Base-by-base conservation (phyloP, 768 basidiomycete genomes). In the Pleurotus djamor region DNA sequence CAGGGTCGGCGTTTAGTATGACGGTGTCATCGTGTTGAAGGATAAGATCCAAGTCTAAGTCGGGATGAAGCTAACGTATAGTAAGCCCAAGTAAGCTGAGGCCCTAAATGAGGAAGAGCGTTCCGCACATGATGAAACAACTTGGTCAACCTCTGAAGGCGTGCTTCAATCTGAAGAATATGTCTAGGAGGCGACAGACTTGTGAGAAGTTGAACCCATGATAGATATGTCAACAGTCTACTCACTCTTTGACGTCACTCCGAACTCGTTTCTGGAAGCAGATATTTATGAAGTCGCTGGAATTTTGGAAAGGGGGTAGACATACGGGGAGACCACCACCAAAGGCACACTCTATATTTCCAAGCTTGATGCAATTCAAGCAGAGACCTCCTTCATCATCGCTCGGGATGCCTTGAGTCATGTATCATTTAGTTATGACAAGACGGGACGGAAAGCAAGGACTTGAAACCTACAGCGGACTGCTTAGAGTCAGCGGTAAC, bases 131-230 rank as follows among this genome's bases (percentile, higher is more conserved):
- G 82, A 55, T 73, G 76, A 17, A 89, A 69, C 3, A 89, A 74
- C 60, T 74, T 79, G 67, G 89, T 85, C 78, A 89, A 83, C 65
- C 86, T 87, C 59, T 84, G 81, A 1, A 89, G 68, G 8, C 86
- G 79, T 58, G 69, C 76, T 69, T 89, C 88, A 35, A 89, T 75
- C 52, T 78, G 80, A 65, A 87, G 83, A 13, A 87, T 80, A 68
- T 86, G 86, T 63, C 85, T 86, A 61, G 17, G n/a, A 59, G 67
- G 44, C 10, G 12, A 48, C 28, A 60, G 62, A 12, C 32, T 41
- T 13, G 50, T 36, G 36, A 16, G 13, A 48, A 28, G n/a, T n/a
- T n/a, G 3, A 28, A 28, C 21, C 21, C 21, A 28, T 28, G 2
- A 28, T 28, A 28, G 21, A 28, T 28, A 28, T 28, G 21, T 1